A percentile compares a stretch with the other conserved stretches of the same genome.
These are phyloP conservation scores for Mycena sp. DNA, from an alignment of 1,284 basidiomycete genomes.

Conservation along the genomic window DNA sequence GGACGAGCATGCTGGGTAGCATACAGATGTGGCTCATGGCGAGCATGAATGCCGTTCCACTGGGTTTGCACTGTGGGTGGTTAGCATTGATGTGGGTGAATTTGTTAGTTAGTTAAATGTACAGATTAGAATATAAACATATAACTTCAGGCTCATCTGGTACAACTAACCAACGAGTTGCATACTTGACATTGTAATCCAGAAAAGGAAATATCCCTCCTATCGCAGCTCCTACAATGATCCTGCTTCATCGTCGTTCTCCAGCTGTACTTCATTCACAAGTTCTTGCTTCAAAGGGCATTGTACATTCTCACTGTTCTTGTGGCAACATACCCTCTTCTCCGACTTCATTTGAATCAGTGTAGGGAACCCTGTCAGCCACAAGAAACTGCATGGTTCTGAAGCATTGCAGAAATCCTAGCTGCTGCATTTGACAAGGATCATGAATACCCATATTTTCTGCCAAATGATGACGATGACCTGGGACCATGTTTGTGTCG, in stretches of 20 bases:
- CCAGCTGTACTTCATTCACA: conserved; percentile 5
- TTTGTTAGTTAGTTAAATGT: too few relatives aligned
- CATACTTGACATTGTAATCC: background rate
- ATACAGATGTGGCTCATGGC: too few relatives aligned
- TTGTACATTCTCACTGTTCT: conserved; percentile 12
- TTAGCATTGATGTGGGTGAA: too few relatives aligned
- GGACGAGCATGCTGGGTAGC: conserved; percentile 51
- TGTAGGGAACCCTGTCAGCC: conserved; percentile 5
- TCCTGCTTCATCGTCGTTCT: conserved; percentile 16
- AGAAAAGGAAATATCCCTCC: background rate
- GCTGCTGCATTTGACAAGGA: conserved; percentile 2
- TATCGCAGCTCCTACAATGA: background rate
- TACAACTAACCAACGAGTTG: background rate
- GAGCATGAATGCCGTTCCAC: too few relatives aligned
- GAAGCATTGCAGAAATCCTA: background rate
- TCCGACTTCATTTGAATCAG: conserved; percentile 16
- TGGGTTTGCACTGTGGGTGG: too few relatives aligned
- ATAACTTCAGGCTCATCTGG: too few relatives aligned
- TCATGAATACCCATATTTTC: conserved; percentile 4
- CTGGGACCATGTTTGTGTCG: background rate
- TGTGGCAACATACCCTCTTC: conserved; percentile 11
- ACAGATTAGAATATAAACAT: background rate
- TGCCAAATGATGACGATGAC: background rate
- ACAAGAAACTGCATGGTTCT: conserved; percentile 9
- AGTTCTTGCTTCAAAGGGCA: conserved; percentile 6